Evolutionary conservation across 1,139 yeast genomes (phyloP), one percentile per base, ranked within the genome.

Genomic region (Kodamaea ohmeri): DNA sequence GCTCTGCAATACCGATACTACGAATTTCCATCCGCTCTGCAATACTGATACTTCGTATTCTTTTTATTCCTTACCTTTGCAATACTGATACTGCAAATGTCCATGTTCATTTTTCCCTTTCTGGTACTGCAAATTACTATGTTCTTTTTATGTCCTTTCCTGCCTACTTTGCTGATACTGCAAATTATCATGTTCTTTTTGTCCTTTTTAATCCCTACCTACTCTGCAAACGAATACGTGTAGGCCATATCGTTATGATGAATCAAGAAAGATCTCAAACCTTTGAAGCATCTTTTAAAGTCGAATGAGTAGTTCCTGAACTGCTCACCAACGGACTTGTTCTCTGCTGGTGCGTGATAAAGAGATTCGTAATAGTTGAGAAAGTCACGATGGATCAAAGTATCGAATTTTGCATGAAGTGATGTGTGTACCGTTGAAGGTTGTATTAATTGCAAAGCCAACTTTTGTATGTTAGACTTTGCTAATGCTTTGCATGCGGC

Each of bases 221-320:
- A 20, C 9, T 20, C 22, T 20, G 9, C 6, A 20, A 20, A 9
- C 22, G 22, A 9, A 28, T 34, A 37, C 7, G 25, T 11, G 9
- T 30, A 34, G 19, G 34, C 34, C 16, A 15, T n/a, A 7, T 15
- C 34, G 14, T 37, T 40, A 9, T 39, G 25, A n/a, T 38, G 26
- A 12, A 38, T 43, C 21, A n/a, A 25, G 14, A 40, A 38, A 8
- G 22, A 9, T 8, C 25, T 21, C 39, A 40, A 27, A 9, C 22
- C 16, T n/a, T n/a, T 16, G n/a, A 28, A 21, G 16, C 25, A 17
- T 12, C 24, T 20, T 13, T 35, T 38, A 34, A 46, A 39, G 31
- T 46, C 49, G 11, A 19, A 25, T 4, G 39, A 38, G 18, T 41
- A 41, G 26, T 44, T 45, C 12, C 39, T 22, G 35, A 44, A 42